Base-by-base conservation (phyloP, 2,329 filamentous ascomycete genomes). In the Rachicladosporium sp. region DNA sequence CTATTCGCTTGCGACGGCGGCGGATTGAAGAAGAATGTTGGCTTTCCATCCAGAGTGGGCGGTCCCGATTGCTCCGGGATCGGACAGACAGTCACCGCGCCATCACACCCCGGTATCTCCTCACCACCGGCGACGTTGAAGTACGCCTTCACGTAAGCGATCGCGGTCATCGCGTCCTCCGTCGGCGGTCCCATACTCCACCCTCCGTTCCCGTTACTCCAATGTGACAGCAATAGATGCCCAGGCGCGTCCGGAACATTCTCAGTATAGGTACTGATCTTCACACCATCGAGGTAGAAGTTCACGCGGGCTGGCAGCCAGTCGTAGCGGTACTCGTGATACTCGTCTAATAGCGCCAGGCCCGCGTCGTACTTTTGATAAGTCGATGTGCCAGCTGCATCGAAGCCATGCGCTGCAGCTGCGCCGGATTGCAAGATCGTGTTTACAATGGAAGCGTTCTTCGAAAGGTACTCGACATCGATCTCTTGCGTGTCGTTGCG, bases 301-400 rank as follows among this genome's bases (percentile, higher is more conserved):
- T 71, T 56, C 6, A 88, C 78, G 1, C 64, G 64, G 1, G 66
- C 67, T 0, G 73, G 69, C 10, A 77, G 57, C 63, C 82, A 87
- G 59, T 89, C 83, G 57, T 88, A 80, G 30, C 83, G 79, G 54
- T 87, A 87, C 60, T 88, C 82, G 59, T 88, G 82, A 52, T 81
- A 84, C 31, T 56, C 71, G 1, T 59, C 55, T 1, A 76, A 74
- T 0, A 82, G 80, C 46, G 80, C 65, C 59, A 87, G 88, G 0
- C 72, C 67, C 1, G 88, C 66, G 36, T 73, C 63, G 23, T 73
- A 63, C 31, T 71, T 63, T 40, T 69, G 55, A 57, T 76, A 84
- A 38, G 68, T 73, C 3, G 66, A 64, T 2, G 79, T 81, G 37
- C 63, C 61, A 32, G 66, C 66, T 1, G 80, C 79, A 57, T 71